phyloP scores from a whole-genome alignment of 2,329 filamentous ascomycete species.

The Diaporthe ilicicola region DNA sequence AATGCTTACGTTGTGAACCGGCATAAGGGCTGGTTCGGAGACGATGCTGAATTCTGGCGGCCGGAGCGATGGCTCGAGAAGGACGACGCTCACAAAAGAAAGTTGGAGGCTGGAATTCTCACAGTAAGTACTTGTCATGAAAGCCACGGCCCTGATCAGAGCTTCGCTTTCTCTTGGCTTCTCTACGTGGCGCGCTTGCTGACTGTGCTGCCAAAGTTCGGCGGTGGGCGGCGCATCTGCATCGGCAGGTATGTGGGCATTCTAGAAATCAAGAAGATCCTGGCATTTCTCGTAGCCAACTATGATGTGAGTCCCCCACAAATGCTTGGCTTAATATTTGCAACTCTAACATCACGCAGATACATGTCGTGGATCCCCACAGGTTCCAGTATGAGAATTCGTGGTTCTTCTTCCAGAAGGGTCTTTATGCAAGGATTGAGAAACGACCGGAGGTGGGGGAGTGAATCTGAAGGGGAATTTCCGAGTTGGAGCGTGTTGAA shows the following conservation, averaged over 20 bases:
- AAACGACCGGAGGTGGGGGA: not conserved
- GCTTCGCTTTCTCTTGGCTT: not conserved
- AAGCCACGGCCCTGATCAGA: too few species aligned
- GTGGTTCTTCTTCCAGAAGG: constrained; percentile 24
- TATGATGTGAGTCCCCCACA: constrained; percentile 38
- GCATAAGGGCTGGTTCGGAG: constrained; percentile 36
- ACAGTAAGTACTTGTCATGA: constrained; percentile 32
- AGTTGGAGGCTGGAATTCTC: constrained; percentile 34
- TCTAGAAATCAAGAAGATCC: constrained; percentile 42
- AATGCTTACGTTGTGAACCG: constrained; percentile 40
- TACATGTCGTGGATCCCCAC: constrained; percentile 17
- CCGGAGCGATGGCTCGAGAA: constrained; percentile 38
- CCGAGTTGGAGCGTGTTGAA: not conserved
- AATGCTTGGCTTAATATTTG: not conserved
- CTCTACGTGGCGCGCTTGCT: not conserved
- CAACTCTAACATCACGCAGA: constrained; percentile 3
- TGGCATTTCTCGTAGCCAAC: constrained; percentile 38
- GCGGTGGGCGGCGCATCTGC: constrained; percentile 39
- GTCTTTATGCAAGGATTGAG: constrained; percentile 21
- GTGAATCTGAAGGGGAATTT: not conserved
- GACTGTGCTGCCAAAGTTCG: constrained; percentile 34
- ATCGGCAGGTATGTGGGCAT: constrained; percentile 40
- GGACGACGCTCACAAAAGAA: constrained; percentile 30
- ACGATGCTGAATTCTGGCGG: constrained; percentile 36
- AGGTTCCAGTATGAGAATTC: constrained; percentile 18